A percentile compares a stretch with the other conserved stretches of the same genome.
Conservation (phyloP, 1,284 basidiomycete genomes). For the Abortiporus biennis region DNA sequence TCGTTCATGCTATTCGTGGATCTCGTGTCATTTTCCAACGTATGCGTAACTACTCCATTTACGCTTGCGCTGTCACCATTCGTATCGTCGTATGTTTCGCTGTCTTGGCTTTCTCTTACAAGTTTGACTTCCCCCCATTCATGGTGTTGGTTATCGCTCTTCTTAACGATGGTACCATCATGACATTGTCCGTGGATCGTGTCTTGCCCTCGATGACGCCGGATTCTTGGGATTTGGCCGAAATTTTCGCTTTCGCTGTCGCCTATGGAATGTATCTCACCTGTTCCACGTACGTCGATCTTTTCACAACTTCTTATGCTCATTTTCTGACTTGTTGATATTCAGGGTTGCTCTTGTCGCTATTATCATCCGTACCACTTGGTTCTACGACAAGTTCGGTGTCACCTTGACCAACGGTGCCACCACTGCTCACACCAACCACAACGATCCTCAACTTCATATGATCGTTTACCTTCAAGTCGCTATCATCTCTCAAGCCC, state of each 20-base stretch:
- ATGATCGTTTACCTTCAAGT: slow-evolving; percentile 87
- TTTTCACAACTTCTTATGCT: slow-evolving; percentile 1
- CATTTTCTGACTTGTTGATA: slow-evolving; percentile 15
- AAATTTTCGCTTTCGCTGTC: slow-evolving; percentile 94
- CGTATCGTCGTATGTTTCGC: slow-evolving; percentile 98
- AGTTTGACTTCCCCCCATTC: slow-evolving; percentile 98
- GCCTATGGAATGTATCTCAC: slow-evolving; percentile 95
- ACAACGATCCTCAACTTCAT: slow-evolving; percentile 77
- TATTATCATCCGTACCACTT: slow-evolving; percentile 82
- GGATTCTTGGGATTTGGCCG: slow-evolving; percentile 93
- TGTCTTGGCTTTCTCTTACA: slow-evolving; percentile 92
- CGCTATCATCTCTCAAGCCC: slow-evolving; percentile 96
- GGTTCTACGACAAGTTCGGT: slow-evolving; percentile 87
- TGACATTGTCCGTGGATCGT: slow-evolving; percentile 97
- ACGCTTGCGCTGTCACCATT: slow-evolving; percentile 90
- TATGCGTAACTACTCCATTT: slow-evolving; percentile 96
- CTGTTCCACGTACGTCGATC: slow-evolving; percentile 69
- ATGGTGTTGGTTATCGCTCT: slow-evolving; percentile 98
- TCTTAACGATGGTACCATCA: slow-evolving; percentile 97
- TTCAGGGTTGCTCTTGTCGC: slow-evolving; percentile 72
- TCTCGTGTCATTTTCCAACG: slow-evolving; percentile 97
- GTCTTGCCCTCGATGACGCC: slow-evolving; percentile 89
- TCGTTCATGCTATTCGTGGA: slow-evolving; percentile 93
- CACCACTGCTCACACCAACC: slow-evolving; percentile 30
- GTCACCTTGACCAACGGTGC: slow-evolving; percentile 48